Evolutionary conservation across 164 flowering plant species (phyloP).

Genomic region (Santalum album): DNA sequence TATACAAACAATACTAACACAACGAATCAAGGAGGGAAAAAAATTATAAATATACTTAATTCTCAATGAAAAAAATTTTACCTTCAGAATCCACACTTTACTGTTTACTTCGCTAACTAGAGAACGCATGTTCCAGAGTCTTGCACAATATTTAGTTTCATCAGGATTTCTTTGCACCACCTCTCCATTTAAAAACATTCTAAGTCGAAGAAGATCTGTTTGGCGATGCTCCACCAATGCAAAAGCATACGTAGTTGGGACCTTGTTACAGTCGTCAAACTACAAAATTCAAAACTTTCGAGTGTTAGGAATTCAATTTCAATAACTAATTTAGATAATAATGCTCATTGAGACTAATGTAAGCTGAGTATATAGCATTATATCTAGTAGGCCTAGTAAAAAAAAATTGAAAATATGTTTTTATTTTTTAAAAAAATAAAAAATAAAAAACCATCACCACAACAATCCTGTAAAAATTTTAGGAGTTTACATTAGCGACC

Average conservation of each 20-base stretch:
- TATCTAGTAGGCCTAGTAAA: too few relatives aligned
- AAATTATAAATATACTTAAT: not conserved
- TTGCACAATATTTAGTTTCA: constrained; percentile 25
- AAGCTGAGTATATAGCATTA: too few relatives aligned
- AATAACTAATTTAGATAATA: too few relatives aligned
- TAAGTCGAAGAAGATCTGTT: constrained; percentile 35
- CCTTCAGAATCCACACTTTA: constrained; percentile 54
- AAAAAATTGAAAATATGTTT: too few relatives aligned
- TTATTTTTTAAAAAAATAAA: too few relatives aligned
- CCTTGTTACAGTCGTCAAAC: constrained; percentile 37
- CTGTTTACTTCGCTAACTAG: constrained; percentile 29
- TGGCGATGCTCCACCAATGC: constrained; percentile 73
- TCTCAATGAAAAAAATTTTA: constrained; percentile 12
- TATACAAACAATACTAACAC: too few relatives aligned
- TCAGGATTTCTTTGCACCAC: constrained; percentile 30
- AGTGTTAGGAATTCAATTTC: not conserved
- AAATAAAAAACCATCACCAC: too few relatives aligned
- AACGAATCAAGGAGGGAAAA: too few relatives aligned
- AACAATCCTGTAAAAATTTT: too few relatives aligned
- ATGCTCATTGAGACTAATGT: too few relatives aligned
- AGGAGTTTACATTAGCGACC: too few relatives aligned
- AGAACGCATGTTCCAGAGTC: constrained; percentile 42
- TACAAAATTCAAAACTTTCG: constrained; percentile 19
- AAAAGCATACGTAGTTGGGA: constrained; percentile 67
- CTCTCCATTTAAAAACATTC: constrained; percentile 63